phyloP scores from a whole-genome alignment of 2,329 filamentous ascomycete genomes.

The Penicillium hesseltinei region DNA sequence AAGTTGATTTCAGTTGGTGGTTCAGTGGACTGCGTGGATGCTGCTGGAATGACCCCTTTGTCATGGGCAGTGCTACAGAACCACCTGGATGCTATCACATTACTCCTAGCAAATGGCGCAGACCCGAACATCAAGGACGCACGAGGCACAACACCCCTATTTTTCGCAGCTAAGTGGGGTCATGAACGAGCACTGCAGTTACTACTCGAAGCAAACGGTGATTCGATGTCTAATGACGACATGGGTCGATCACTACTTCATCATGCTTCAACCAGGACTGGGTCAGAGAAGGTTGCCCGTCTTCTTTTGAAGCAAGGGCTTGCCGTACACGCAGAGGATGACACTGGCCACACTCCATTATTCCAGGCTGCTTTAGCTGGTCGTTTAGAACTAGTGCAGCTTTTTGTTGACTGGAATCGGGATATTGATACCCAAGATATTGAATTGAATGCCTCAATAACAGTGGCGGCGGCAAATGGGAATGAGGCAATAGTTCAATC shows the following conservation, averaged over 20 bases:
- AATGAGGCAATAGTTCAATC: background rate
- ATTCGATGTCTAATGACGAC: background rate
- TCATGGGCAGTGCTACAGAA: background rate
- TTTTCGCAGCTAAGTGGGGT: background rate
- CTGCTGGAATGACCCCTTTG: background rate
- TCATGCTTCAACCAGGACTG: background rate
- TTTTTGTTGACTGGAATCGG: background rate
- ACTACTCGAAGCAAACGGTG: background rate
- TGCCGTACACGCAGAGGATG: no score
- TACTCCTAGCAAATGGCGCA: background rate
- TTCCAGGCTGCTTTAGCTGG: no score
- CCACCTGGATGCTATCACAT: background rate
- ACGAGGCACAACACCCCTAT: background rate
- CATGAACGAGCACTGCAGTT: background rate
- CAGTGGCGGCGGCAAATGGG: no score
- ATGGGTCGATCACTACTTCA: background rate
- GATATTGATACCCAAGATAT: background rate
- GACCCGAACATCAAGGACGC: background rate
- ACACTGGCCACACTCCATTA: no score
- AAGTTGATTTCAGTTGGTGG: background rate
- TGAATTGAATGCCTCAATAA: background rate
- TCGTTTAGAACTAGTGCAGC: background rate
- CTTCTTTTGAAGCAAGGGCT: background rate
- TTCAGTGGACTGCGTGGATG: background rate
- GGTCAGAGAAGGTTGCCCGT: background rate